A percentile compares a stretch with the other conserved stretches of the same genome.
These are phyloP conservation scores for Dendrobium huoshanense DNA, from an alignment of 106 monocot genomes.

Conservation along the genomic window DNA sequence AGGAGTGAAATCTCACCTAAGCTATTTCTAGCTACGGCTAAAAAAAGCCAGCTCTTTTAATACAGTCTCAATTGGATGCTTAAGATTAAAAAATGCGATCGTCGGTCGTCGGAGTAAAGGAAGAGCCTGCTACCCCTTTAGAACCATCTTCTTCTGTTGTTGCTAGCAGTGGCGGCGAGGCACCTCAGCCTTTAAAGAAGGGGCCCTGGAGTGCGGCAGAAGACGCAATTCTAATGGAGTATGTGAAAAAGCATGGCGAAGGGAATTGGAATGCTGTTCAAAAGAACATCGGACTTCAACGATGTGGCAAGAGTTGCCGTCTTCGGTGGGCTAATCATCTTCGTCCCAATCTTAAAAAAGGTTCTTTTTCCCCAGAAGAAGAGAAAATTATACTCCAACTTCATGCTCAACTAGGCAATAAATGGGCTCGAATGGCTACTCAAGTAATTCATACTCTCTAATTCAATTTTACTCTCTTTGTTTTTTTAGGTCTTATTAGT, in stretches of 20 bases:
- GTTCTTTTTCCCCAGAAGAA: conserved; percentile 52
- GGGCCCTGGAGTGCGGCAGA: conserved; percentile 76
- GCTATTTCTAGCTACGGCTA: too few relatives aligned
- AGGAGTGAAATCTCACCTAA: too few relatives aligned
- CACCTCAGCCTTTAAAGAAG: conserved; percentile 28
- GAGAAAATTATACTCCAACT: conserved; percentile 45
- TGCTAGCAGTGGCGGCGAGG: background rate
- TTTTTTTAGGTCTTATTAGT: background rate
- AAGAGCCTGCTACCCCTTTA: background rate
- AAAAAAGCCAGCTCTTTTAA: too few relatives aligned
- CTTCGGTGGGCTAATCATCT: conserved; percentile 77
- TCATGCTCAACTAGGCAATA: conserved; percentile 55
- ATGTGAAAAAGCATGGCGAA: conserved; percentile 56
- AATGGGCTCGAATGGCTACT: conserved; percentile 70
- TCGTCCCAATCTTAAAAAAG: conserved; percentile 58
- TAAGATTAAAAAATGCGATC: background rate
- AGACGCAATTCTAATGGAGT: conserved; percentile 49
- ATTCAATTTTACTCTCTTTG: background rate
- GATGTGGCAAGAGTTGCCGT: conserved; percentile 80
- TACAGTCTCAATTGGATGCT: too few relatives aligned
- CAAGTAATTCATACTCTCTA: conserved; percentile 9
- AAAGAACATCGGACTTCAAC: conserved; percentile 33
- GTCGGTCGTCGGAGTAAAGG: background rate
- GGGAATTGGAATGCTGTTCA: conserved; percentile 81
- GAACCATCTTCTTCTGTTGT: background rate